These are phyloP conservation scores for Jamesozyma lodderae DNA, from an alignment of 805 yeast genomes.

Conservation along the genomic window DNA sequence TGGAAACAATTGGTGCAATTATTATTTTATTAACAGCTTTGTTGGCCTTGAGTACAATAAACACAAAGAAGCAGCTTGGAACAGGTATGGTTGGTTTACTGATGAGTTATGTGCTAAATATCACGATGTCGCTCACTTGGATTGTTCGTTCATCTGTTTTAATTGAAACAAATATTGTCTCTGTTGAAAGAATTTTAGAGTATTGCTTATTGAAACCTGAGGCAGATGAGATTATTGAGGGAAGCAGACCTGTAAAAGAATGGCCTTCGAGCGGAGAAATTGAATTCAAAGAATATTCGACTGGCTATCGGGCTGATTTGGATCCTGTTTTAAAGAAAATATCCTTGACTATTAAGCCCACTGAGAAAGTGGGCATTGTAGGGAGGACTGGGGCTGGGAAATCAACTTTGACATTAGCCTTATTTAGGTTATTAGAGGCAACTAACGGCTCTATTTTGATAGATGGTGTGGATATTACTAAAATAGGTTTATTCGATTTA, in stretches of 20 bases:
- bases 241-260: slow-evolving; percentile 34
- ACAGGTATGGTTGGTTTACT: slow-evolving; percentile 57
- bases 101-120: slow-evolving; percentile 53
- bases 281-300: slow-evolving; percentile 43
- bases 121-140: slow-evolving; percentile 44
- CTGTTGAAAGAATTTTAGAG: slow-evolving; percentile 60
- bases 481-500: slow-evolving; percentile 44
- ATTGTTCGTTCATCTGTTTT: slow-evolving; percentile 55
- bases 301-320: slow-evolving; percentile 48
- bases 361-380: slow-evolving; percentile 63
- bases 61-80: slow-evolving; percentile 36
- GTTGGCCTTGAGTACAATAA: slow-evolving; percentile 35
- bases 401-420: slow-evolving; percentile 50
- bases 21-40: slow-evolving; percentile 45
- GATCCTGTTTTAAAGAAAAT: slow-evolving; percentile 51
- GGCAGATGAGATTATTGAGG: slow-evolving; percentile 38
- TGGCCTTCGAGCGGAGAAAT: slow-evolving; percentile 54
- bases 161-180: slow-evolving; percentile 53
- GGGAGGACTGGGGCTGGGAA: slow-evolving; percentile 79
- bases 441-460: slow-evolving; percentile 44
- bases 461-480: slow-evolving; percentile 45
- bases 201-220: slow-evolving; percentile 42
- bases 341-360: slow-evolving; percentile 38
- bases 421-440: slow-evolving; percentile 55
- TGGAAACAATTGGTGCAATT: slow-evolving; percentile 51